These are phyloP conservation scores for Trebouxia sp. DNA, from an alignment of 139 green algal genomes.

Conservation along the genomic window DNA sequence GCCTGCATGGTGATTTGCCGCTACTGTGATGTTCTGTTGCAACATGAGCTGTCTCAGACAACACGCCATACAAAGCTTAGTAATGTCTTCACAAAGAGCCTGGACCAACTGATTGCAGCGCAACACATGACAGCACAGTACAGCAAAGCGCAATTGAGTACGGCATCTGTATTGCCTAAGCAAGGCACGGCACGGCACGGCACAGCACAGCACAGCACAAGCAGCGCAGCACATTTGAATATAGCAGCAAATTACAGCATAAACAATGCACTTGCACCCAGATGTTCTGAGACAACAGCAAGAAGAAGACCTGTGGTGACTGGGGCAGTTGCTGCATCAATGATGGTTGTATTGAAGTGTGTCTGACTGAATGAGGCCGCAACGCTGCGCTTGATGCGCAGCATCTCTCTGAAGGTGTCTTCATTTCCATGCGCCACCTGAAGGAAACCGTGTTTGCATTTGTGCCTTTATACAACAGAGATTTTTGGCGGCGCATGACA, in stretches of 20 bases:
- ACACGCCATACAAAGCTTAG: no score
- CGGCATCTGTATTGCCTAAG: background rate
- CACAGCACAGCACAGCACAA: background rate
- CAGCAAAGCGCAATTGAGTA: background rate
- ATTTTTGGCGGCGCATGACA: no score
- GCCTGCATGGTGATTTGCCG: no score
- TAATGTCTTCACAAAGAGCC: no score
- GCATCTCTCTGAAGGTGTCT: constrained; percentile 98
- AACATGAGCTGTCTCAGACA: no score
- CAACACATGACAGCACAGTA: background rate
- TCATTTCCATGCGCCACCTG: constrained; percentile 79
- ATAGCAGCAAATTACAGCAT: no score
- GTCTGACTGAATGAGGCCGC: constrained; percentile 76
- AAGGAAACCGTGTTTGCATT: background rate
- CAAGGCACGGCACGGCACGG: background rate
- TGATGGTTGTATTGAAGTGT: constrained; percentile 83
- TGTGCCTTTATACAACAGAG: background rate
- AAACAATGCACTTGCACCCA: no score
- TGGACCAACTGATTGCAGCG: background rate
- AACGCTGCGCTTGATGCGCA: constrained; percentile 93
- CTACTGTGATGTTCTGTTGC: no score
- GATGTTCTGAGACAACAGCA: no score
- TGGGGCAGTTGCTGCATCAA: constrained; percentile 61
- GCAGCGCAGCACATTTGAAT: background rate
- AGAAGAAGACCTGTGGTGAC: constrained; percentile 1